Percentiles rank a stretch among this genome's conserved stretches.
Evolutionary conservation across 129 eudicot genomes (phyloP).

Genomic region (Lonicera japonica): DNA sequence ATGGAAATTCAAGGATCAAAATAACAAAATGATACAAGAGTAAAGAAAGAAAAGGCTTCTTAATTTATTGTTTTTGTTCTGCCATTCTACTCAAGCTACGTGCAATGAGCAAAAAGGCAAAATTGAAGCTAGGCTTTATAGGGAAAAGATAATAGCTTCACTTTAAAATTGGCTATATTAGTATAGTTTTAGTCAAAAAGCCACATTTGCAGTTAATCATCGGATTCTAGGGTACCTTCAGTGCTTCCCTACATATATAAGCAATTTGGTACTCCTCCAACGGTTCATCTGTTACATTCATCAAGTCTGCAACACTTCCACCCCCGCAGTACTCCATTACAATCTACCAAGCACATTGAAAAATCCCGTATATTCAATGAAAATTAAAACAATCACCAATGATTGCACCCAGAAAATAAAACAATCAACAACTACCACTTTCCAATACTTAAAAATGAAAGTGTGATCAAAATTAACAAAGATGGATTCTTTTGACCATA

Average conservation of each 20-base stretch:
- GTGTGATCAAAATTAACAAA: neutral
- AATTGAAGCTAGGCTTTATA: neutral
- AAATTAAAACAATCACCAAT: neutral
- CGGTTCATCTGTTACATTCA: slow-evolving; percentile 89
- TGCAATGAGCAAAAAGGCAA: neutral
- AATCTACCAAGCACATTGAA: slow-evolving; percentile 56
- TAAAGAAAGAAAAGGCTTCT: neutral
- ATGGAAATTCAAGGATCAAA: neutral
- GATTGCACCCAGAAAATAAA: neutral
- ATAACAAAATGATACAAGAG: neutral
- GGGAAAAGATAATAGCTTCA: neutral
- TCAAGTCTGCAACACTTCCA: slow-evolving; percentile 99
- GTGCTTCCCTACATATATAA: slow-evolving; percentile 83
- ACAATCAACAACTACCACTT: slow-evolving; percentile 6
- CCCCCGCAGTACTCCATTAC: slow-evolving; percentile 99
- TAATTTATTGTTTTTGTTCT: neutral
- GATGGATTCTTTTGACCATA: slow-evolving; percentile 27
- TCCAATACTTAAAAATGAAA: slow-evolving; percentile 11
- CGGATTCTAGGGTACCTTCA: slow-evolving; percentile 63
- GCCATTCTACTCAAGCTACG: neutral
- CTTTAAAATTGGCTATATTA: neutral
- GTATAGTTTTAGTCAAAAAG: neutral
- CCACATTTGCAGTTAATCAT: slow-evolving; percentile 3
- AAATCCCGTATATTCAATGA: slow-evolving; percentile 9
- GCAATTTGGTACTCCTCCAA: slow-evolving; percentile 93